Conservation (phyloP, 371 early-diverging fungal species). For the Mortierella sp. region DNA sequence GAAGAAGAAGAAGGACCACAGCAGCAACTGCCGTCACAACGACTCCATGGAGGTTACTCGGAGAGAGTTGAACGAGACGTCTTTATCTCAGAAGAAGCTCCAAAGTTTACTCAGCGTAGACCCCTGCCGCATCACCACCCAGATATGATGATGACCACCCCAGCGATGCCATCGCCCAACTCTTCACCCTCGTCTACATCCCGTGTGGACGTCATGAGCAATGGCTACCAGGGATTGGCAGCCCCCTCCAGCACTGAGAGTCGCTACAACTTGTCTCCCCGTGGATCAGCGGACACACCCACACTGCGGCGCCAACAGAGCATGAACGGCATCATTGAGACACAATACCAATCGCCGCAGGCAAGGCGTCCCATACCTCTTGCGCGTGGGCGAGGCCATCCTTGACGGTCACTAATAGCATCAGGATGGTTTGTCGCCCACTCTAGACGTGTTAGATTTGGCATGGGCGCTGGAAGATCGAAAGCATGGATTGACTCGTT, state of each 20-base stretch:
- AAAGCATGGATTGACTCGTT: too few species aligned
- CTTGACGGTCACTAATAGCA: too few species aligned
- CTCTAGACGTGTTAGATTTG: too few species aligned
- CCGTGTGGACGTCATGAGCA: conserved; percentile 30
- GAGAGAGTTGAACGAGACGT: conserved; percentile 8
- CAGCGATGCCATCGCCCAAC: conserved; percentile 37
- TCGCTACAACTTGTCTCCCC: conserved; percentile 31
- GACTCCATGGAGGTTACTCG: conserved; percentile 8
- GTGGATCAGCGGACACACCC: conserved; percentile 8
- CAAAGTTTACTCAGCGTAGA: conserved; percentile 18
- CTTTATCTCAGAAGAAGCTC: background rate
- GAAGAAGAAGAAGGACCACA: background rate
- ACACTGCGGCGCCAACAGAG: conserved; percentile 13
- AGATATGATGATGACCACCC: conserved; percentile 49
- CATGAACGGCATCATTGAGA: conserved; percentile 2
- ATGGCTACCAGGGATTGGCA: conserved; percentile 15
- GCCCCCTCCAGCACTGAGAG: conserved; percentile 10
- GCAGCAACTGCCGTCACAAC: conserved; percentile 14
- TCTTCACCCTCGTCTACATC: conserved; percentile 43
- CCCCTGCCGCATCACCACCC: conserved; percentile 17
- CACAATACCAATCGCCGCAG: too few species aligned
- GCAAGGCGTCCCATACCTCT: too few species aligned
- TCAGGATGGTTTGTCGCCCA: too few species aligned
- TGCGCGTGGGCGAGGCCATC: too few species aligned
- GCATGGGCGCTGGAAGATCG: too few species aligned